phyloP scores from a whole-genome alignment of 352 stramenopile species.

The Phytophthora palmivora region DNA sequence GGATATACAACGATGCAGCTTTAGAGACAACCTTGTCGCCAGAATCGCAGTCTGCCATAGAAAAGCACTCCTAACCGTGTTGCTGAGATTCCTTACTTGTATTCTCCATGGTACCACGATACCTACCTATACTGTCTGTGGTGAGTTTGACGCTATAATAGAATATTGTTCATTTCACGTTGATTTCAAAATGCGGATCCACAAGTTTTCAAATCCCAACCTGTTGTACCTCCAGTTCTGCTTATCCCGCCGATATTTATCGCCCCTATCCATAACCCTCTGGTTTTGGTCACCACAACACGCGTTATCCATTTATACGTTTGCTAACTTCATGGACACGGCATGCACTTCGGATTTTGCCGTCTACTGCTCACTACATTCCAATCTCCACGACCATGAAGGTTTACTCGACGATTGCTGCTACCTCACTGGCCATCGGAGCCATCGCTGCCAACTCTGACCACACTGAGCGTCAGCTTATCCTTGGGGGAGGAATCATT shows the following conservation, averaged over 20 bases:
- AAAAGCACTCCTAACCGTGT: too few species aligned
- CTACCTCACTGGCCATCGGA: not conserved
- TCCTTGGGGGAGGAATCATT: constrained; percentile 26
- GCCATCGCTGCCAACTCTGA: not conserved
- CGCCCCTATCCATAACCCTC: not conserved
- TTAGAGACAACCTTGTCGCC: too few species aligned
- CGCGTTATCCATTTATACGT: not conserved
- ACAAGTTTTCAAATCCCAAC: constrained; percentile 3
- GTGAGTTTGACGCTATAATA: too few species aligned
- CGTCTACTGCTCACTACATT: not conserved
- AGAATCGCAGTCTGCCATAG: too few species aligned
- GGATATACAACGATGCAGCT: too few species aligned
- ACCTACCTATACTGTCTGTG: not conserved
- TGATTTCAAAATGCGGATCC: not conserved
- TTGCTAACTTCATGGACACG: constrained; percentile 2
- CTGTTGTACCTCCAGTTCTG: not conserved
- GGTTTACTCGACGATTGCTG: constrained; percentile 5
- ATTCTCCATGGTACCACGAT: too few species aligned
- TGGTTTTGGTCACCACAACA: not conserved
- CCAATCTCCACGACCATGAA: constrained; percentile 10
- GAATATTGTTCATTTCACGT: not conserved
- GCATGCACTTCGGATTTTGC: constrained; percentile 1
- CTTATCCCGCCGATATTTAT: not conserved
- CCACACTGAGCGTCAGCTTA: constrained; percentile 11
- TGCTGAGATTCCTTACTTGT: too few species aligned